Conservation (phyloP, 139 green algal species). For the Ettlia oleoabundans region DNA sequence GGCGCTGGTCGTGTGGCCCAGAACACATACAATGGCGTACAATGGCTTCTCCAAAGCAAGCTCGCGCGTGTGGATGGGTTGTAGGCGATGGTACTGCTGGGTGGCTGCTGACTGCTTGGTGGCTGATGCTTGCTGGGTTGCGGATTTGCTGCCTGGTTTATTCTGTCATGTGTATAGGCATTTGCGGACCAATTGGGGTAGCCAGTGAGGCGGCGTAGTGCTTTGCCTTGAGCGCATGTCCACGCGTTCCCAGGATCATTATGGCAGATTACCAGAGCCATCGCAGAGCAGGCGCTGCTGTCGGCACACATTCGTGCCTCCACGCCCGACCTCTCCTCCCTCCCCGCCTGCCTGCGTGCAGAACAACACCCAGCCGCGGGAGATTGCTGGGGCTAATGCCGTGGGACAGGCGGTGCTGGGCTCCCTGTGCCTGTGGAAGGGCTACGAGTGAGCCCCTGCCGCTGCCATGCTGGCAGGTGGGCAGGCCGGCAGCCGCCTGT, state of each 20-base stretch:
- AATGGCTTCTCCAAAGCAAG: too few species aligned
- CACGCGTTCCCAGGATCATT: too few species aligned
- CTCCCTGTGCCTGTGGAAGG: neutral
- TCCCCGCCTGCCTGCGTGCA: neutral
- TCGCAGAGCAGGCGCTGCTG: too few species aligned
- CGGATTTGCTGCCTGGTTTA: neutral
- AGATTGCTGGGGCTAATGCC: neutral
- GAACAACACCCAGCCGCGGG: neutral
- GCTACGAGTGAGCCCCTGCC: neutral
- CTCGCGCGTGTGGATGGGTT: too few species aligned
- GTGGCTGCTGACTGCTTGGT: too few species aligned
- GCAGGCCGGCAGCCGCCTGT: neutral
- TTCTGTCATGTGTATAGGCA: neutral
- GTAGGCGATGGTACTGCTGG: too few species aligned
- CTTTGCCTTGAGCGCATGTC: too few species aligned
- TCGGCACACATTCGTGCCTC: too few species aligned
- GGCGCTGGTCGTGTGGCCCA: neutral
- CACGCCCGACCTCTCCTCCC: neutral
- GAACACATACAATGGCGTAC: slow-evolving; percentile 17
- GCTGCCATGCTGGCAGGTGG: neutral
- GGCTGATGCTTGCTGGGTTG: too few species aligned
- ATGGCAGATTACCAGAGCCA: too few species aligned
- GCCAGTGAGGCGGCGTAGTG: too few species aligned
- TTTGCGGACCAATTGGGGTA: neutral
- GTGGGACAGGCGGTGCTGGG: neutral